Evolutionary conservation across 495 filamentous ascomycete genomes (phyloP).

Genomic region (Halenospora varia): DNA sequence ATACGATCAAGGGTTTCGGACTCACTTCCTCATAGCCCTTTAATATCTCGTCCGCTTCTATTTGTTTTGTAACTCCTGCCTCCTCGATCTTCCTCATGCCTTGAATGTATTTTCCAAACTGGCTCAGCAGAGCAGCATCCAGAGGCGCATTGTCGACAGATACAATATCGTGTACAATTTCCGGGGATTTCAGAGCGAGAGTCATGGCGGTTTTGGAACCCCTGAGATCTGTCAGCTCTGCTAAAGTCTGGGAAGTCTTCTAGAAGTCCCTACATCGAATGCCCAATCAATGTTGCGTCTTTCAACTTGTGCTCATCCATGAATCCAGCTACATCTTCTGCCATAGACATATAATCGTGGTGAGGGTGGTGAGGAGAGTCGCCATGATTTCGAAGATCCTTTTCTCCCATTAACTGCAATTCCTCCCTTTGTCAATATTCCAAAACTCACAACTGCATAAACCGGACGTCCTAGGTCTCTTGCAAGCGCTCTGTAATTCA

Average conservation of each 20-base stretch:
- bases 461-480: constrained; percentile 75
- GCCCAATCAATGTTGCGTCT: constrained; percentile 76
- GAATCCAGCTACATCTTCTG: constrained; percentile 81
- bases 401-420: not conserved
- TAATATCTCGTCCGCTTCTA: constrained; percentile 78
- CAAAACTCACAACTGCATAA: constrained; percentile 69
- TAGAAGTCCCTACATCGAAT: constrained; percentile 72
- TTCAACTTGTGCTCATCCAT: constrained; percentile 68
- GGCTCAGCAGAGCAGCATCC: constrained; percentile 64
- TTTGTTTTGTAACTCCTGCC: constrained; percentile 57
- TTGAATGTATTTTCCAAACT: constrained; percentile 77
- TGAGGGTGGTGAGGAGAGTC: constrained; percentile 71
- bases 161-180: constrained; percentile 63
- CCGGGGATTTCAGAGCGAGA: constrained; percentile 65
- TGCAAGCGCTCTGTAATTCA: constrained; percentile 62
- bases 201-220: constrained; percentile 95
- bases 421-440: constrained; percentile 8
- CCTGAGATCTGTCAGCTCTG: constrained; percentile 39
- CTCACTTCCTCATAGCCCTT: constrained; percentile 66
- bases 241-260: not conserved
- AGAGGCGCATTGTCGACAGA: constrained; percentile 92
- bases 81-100: constrained; percentile 83
- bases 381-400: constrained; percentile 96
- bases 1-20: too few species aligned
- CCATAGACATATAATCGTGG: constrained; percentile 85